Percentiles rank a stretch among this genome's conserved stretches.
phyloP scores from a whole-genome alignment of 768 basidiomycete genomes.

The Collybia sp. region DNA sequence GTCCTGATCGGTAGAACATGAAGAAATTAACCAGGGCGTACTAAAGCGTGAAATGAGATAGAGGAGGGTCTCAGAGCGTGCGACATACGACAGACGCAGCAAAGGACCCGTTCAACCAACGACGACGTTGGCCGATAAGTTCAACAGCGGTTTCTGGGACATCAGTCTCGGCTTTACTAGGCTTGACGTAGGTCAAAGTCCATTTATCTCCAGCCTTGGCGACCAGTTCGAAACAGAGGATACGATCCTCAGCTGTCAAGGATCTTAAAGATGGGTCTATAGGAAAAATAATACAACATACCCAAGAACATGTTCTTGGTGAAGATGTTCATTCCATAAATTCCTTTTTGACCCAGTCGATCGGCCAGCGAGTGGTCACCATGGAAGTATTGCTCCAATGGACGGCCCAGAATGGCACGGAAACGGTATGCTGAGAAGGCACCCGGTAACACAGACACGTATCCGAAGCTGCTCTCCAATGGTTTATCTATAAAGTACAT shows the following conservation, averaged over 20 bases:
- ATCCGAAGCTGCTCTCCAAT: conserved; percentile 92
- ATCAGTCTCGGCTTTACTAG: conserved; percentile 93
- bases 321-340: conserved; percentile 96
- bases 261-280: conserved; percentile 2
- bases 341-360: conserved; percentile 88
- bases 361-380: conserved; percentile 89
- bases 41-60: conserved; percentile 26
- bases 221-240: conserved; percentile 94
- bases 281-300: conserved; percentile 10
- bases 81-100: conserved; percentile 74
- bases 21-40: conserved; percentile 95
- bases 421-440: conserved; percentile 97
- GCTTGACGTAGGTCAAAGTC: conserved; percentile 90
- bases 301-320: conserved; percentile 78
- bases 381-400: conserved; percentile 82
- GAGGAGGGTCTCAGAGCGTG: background rate
- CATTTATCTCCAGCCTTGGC: conserved; percentile 85
- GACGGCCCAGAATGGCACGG: conserved; percentile 86
- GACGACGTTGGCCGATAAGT: conserved; percentile 90
- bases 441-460: conserved; percentile 92
- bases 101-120: conserved; percentile 97
- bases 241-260: conserved; percentile 80
- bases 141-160: conserved; percentile 93
- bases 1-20: conserved; percentile 79
- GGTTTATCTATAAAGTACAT: conserved; percentile 65